Conservation (phyloP, 129 eudicot species). For the Centella asiatica region DNA sequence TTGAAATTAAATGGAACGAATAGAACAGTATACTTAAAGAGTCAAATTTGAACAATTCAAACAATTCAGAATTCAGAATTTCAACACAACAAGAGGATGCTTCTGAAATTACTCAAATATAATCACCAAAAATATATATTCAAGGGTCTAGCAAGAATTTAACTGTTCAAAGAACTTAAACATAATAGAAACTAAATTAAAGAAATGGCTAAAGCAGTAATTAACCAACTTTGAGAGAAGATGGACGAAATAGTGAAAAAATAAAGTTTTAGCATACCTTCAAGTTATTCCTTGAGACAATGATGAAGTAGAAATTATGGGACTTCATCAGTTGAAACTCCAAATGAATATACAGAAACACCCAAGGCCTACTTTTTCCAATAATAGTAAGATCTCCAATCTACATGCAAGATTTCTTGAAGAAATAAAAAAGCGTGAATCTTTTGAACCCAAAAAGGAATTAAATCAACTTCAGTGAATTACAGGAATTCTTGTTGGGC, state of each 20-base stretch:
- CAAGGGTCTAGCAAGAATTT: neutral
- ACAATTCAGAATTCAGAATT: neutral
- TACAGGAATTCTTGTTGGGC: constrained; percentile 18
- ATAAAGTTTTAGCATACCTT: constrained; percentile 25
- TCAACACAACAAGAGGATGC: too few relatives aligned
- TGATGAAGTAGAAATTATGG: too few relatives aligned
- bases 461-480: constrained; percentile 43
- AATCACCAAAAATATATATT: neutral
- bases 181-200: neutral
- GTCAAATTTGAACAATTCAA: neutral
- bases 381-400: constrained; percentile 28
- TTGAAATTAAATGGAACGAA: too few relatives aligned
- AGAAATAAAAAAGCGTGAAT: constrained; percentile 19
- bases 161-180: constrained; percentile 18
- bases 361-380: too few relatives aligned
- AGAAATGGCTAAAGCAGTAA: neutral
- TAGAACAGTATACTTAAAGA: too few relatives aligned
- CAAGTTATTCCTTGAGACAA: constrained; percentile 55
- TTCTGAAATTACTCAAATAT: neutral
- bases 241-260: constrained; percentile 8
- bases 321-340: too few relatives aligned
- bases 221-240: constrained; percentile 5
- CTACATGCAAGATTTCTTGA: constrained; percentile 36
- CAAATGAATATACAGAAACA: constrained; percentile 38
- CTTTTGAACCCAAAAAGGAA: constrained; percentile 39